Base-by-base conservation (phyloP, 2,329 filamentous ascomycete species). In the Furcasterigmium sp. region DNA sequence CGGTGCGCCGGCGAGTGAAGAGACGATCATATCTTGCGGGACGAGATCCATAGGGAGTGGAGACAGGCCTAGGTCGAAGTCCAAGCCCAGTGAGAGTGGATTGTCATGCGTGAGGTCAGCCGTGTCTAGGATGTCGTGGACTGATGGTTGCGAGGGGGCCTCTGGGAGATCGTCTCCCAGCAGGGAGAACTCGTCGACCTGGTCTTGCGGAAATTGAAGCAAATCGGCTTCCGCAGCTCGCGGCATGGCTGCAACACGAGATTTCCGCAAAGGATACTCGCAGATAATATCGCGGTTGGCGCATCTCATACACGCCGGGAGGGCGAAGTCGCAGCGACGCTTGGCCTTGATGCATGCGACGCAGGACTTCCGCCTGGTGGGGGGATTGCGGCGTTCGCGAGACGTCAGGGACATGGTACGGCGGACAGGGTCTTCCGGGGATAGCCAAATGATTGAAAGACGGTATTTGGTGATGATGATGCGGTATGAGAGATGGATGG, bases 271-370 rank as follows among this genome's bases (percentile, higher is more conserved):
- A 15, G 29, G 29, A 32, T 32, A 32, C 29, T 32, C 53, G 55
- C 78, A 82, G 0, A 53, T 35, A 1, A 79, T 53, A 2, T 59
- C 56, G 17, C 74, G 67, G 40, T 70, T 68, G 1, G 58, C 53
- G 53, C 78, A 82, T 34, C 78, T 67, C 10, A 67, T 56, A 50
- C 78, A 82, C 14, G 64, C 55, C 3, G 76, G 77, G 14, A 67
- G 53, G 14, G 64, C 65, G 29, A 73, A 49, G 29, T 76, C 72
- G 54, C 78, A 82, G 37, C 71, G 72, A 9, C 77, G 67, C 56
- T 81, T 81, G n/a, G 76, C 68, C 51, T 68, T 71, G 41, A 71
- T 76, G 59, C 78, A 81, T 20, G 70, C 68, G 5, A 66, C 61
- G 53, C 78, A 82, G 3, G 78, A 75, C 57, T 78, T 80, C 37